Base-by-base conservation (phyloP, 1,284 basidiomycete species). In the Ganoderma sinense region DNA sequence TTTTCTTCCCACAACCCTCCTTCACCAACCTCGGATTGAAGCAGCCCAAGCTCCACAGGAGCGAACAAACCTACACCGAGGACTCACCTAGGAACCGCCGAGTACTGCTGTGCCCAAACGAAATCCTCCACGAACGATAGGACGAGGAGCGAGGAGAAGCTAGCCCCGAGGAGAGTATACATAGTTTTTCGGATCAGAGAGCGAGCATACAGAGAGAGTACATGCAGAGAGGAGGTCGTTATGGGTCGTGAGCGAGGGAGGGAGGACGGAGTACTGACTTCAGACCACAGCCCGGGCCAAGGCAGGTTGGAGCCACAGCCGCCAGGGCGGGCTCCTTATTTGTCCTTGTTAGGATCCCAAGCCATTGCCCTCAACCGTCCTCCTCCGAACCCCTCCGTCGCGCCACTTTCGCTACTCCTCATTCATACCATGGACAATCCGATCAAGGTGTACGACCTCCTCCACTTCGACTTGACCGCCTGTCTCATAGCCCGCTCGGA, bases 81-180 rank as follows among this genome's bases (percentile, higher is more conserved):
- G 29, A 70, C 76, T 41, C 64, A 78, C 79, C 79, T 78, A n/a
- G 79, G 74, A 43, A 76, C 65, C 31, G 75, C 73, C 4, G 76
- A 70, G 67, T 77, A 78, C 41, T 74, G 68, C 66, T 71, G 64
- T 31, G 72, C 76, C 55, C 61, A 62, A 33, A 68, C 69, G 63
- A 64, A 65, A 51, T 74, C 70, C 62, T 72, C 68, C 40, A 72
- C 64, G 14, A 69, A 43, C 18, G 64, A 60, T 18, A 79, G 69
- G 48, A 75, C 65, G 23, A 73, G 53, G 29, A 71, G 53, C 53
- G 72, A 43, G 26, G 69, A 61, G 18, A 75, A 36, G 13, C 69
- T 56, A 60, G 69, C 64, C 59, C 65, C 66, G 43, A 71, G 23
- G 39, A 69, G 58, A 45, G 51, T 18, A 65, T 66, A 65, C 75